Conservation (phyloP, 1,284 basidiomycete genomes). For the Coriolopsis trogii region DNA sequence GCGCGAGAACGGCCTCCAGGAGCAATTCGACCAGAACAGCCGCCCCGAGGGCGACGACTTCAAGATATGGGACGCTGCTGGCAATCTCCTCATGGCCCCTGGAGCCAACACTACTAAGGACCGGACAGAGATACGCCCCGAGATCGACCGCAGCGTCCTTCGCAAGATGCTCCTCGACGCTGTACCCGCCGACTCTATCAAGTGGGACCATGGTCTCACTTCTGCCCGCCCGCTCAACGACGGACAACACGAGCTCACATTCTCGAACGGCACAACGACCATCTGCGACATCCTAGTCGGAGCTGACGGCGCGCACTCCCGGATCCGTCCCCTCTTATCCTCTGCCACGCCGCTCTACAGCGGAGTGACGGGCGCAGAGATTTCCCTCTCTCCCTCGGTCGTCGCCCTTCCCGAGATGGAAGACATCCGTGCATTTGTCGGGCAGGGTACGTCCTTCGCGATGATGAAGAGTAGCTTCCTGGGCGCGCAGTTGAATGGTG, state of each 20-base stretch:
- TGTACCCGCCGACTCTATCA: background rate
- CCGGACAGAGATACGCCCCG: background rate
- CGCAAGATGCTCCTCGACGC: constrained; percentile 2
- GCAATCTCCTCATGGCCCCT: background rate
- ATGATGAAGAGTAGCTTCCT: background rate
- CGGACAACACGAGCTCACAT: background rate
- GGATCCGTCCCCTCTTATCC: background rate
- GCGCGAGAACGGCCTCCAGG: background rate
- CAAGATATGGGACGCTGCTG: background rate
- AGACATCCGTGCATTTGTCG: background rate
- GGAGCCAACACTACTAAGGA: background rate
- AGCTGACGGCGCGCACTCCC: background rate
- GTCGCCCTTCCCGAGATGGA: background rate
- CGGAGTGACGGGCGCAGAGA: background rate
- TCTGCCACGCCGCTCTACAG: background rate
- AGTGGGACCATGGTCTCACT: background rate
- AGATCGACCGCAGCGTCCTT: constrained; percentile 2
- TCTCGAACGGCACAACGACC: background rate
- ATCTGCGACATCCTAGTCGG: background rate
- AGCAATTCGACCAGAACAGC: background rate
- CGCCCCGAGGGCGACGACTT: background rate
- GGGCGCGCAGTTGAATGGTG: background rate
- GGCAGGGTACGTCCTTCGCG: background rate
- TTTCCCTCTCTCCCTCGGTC: background rate
- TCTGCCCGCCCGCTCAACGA: background rate